phyloP scores from a whole-genome alignment of 257 asterid species.

The Solanum pinnatisectum region DNA sequence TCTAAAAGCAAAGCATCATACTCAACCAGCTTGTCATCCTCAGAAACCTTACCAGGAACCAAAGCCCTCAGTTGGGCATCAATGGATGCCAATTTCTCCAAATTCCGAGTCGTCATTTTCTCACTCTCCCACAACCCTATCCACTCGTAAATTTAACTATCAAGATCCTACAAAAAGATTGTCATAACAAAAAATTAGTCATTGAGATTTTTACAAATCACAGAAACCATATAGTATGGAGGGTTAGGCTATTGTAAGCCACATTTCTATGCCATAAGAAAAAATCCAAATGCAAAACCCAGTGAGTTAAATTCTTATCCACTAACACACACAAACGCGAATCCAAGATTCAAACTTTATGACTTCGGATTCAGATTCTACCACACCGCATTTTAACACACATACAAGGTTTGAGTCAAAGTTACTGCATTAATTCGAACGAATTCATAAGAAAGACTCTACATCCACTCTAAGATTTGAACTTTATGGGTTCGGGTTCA shows the following conservation, averaged over 20 bases:
- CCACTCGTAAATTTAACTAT: constrained; percentile 1
- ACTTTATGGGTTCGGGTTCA: neutral
- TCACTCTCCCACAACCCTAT: neutral
- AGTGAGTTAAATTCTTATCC: neutral
- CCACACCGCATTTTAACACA: neutral
- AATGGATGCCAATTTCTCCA: constrained; percentile 42
- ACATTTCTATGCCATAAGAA: neutral
- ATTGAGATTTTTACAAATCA: neutral
- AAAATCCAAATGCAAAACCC: neutral
- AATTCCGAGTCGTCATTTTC: constrained; percentile 24
- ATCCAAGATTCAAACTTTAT: neutral
- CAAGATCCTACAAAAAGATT: constrained; percentile 8
- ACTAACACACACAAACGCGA: neutral
- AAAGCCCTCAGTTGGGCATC: constrained; percentile 41
- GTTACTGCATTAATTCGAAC: neutral
- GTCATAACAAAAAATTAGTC: neutral
- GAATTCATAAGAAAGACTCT: neutral
- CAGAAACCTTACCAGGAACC: constrained; percentile 37
- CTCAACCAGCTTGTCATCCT: constrained; percentile 47
- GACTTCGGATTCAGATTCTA: neutral
- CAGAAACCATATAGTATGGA: neutral
- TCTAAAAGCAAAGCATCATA: constrained; percentile 47
- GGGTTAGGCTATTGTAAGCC: neutral
- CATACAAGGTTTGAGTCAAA: neutral
- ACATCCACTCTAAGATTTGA: neutral